Conservation (phyloP, 2,329 filamentous ascomycete species). For the Ceratocystis harringtonii region DNA sequence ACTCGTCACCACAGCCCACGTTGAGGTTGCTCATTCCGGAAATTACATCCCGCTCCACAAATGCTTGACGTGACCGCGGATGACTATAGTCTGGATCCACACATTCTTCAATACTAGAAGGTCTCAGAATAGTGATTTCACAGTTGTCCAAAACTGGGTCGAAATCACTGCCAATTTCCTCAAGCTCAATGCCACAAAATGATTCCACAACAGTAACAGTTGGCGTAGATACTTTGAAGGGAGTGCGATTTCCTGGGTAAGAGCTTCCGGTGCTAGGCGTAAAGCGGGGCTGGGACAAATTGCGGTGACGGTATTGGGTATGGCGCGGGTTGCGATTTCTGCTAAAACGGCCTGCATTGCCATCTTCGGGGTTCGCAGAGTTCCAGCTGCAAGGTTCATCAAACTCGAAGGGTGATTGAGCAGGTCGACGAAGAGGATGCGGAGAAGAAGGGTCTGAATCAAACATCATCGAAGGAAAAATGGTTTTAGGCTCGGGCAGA, state of each 20-base stretch:
- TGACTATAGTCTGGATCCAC: slow-evolving; percentile 28
- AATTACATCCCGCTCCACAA: neutral
- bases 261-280: neutral
- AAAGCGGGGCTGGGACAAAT: slow-evolving; percentile 1
- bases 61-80: slow-evolving; percentile 26
- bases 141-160: neutral
- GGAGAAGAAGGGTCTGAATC: neutral
- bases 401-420: slow-evolving; percentile 9
- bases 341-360: neutral
- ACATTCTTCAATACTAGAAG: slow-evolving; percentile 25
- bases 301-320: neutral
- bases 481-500: neutral
- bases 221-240: neutral
- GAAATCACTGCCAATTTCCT: neutral
- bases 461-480: neutral
- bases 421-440: slow-evolving; percentile 6
- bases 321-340: neutral
- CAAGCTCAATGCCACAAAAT: neutral
- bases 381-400: slow-evolving; percentile 10
- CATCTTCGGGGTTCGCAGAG: slow-evolving; percentile 5
- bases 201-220: slow-evolving; percentile 1
- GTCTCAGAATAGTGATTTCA: slow-evolving; percentile 7
- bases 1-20: slow-evolving; percentile 27
- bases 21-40: slow-evolving; percentile 22
- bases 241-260: neutral